A percentile compares a stretch with the other conserved stretches of the same genome.
phyloP scores from a whole-genome alignment of 208 protist genomes.

The Trypanosoma rangeli region DNA sequence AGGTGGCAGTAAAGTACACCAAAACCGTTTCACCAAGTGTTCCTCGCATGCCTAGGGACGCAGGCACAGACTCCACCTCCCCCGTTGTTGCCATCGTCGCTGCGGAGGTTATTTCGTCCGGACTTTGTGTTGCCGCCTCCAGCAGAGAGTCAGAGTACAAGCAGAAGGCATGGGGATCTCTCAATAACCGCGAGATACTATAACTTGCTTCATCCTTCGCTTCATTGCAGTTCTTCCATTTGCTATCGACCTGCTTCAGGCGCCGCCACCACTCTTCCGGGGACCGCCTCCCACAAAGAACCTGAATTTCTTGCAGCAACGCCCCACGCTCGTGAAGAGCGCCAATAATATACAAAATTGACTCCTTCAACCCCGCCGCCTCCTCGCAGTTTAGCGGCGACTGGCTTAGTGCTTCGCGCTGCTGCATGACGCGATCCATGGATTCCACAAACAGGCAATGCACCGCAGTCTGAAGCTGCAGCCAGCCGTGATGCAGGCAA shows the following conservation, averaged over 20 bases:
- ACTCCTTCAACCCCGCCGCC: slow-evolving; percentile 18
- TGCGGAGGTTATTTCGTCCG: neutral
- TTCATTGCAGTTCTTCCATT: neutral
- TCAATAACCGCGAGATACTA: slow-evolving; percentile 18
- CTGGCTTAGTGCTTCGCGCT: slow-evolving; percentile 11
- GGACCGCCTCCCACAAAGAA: slow-evolving; percentile 5
- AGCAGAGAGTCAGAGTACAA: slow-evolving; percentile 2
- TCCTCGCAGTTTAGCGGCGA: slow-evolving; percentile 14
- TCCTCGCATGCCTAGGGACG: slow-evolving; percentile 11
- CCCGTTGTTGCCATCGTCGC: neutral
- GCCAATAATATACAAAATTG: slow-evolving; percentile 22
- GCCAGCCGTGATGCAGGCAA: slow-evolving; percentile 46
- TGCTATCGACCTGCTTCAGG: slow-evolving; percentile 9
- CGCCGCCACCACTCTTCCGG: slow-evolving; percentile 12
- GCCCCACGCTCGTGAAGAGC: slow-evolving; percentile 4
- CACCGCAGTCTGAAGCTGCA: slow-evolving; percentile 45
- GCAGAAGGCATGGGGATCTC: slow-evolving; percentile 15
- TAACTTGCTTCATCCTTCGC: neutral
- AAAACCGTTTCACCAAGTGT: slow-evolving; percentile 38
- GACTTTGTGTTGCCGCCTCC: neutral
- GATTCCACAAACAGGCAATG: slow-evolving; percentile 60
- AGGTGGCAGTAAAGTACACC: slow-evolving; percentile 31
- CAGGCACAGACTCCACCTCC: neutral
- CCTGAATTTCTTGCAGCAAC: slow-evolving; percentile 8
- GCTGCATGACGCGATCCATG: slow-evolving; percentile 36